A percentile compares a stretch with the other conserved stretches of the same genome.
These are phyloP conservation scores for Hypoxylon lenormandii DNA, from an alignment of 495 filamentous ascomycete genomes.

Conservation along the genomic window DNA sequence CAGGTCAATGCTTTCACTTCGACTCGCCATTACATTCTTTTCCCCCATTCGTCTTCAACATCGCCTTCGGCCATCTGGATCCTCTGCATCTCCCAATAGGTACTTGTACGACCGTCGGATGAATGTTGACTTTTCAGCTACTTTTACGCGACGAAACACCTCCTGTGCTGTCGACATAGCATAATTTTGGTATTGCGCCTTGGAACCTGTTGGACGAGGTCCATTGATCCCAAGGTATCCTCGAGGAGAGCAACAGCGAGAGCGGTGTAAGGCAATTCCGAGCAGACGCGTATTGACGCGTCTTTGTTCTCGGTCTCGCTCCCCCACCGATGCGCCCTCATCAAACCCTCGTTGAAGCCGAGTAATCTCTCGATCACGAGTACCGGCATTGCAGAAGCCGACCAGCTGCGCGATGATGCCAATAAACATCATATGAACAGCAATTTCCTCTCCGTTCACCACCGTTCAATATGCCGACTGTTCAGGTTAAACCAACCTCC, in stretches of 20 bases:
- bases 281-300: conserved; percentile 41
- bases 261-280: not conserved
- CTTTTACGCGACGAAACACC: not conserved
- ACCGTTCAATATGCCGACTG: conserved; percentile 63
- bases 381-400: not conserved
- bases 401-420: conserved; percentile 27
- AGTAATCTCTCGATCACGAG: conserved; percentile 1
- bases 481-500: conserved; percentile 63
- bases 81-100: not conserved
- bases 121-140: not conserved
- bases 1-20: too few relatives aligned
- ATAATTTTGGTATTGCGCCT: not conserved
- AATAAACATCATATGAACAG: conserved; percentile 14
- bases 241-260: not conserved
- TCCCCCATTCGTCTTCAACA: not conserved
- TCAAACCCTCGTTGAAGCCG: not conserved
- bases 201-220: not conserved
- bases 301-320: conserved; percentile 30
- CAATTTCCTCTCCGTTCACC: conserved; percentile 2
- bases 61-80: not conserved
- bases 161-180: not conserved
- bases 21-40: not conserved
- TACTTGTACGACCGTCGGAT: not conserved
- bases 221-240: not conserved
- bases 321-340: conserved; percentile 9